A percentile compares a stretch with the other conserved stretches of the same genome.
These are phyloP conservation scores for Pilasporangium apinafurcum DNA, from an alignment of 352 stramenopile genomes.

Conservation along the genomic window DNA sequence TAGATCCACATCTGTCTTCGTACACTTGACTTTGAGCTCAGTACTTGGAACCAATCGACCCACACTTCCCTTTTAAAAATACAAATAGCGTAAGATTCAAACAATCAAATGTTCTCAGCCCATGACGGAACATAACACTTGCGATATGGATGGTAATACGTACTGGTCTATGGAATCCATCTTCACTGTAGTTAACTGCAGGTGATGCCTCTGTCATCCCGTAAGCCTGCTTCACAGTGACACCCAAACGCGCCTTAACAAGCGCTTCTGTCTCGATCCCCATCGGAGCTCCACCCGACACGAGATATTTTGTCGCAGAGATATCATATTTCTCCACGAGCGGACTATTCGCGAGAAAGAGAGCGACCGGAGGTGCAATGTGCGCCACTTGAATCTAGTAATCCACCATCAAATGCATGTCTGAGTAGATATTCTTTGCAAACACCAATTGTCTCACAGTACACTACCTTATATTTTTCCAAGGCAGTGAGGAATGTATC, in stretches of 20 bases:
- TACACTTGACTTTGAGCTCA: constrained; percentile 29
- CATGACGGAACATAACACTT: too few species aligned
- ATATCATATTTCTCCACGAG: constrained; percentile 91
- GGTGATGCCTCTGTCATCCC: constrained; percentile 56
- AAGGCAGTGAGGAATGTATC: constrained; percentile 82
- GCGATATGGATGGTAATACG: too few species aligned
- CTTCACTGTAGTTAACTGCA: constrained; percentile 29
- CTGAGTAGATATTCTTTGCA: neutral
- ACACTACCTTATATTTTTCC: constrained; percentile 40
- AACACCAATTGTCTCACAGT: constrained; percentile 1
- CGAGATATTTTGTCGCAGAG: constrained; percentile 54
- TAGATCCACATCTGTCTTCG: constrained; percentile 23
- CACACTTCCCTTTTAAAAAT: too few species aligned
- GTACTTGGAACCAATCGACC: constrained; percentile 30
- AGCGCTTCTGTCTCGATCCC: constrained; percentile 52
- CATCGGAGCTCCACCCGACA: constrained; percentile 79
- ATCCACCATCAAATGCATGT: neutral
- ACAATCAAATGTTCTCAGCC: too few species aligned
- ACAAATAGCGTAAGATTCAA: too few species aligned
- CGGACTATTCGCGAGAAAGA: constrained; percentile 11
- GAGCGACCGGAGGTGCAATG: constrained; percentile 64
- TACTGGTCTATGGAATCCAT: too few species aligned
- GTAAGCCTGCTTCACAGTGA: constrained; percentile 43
- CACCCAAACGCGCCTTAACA: constrained; percentile 50
- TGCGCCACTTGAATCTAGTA: constrained; percentile 27